Evolutionary conservation across 1,139 yeast species (phyloP).

Genomic region (Lodderomyces parapsilosis): DNA sequence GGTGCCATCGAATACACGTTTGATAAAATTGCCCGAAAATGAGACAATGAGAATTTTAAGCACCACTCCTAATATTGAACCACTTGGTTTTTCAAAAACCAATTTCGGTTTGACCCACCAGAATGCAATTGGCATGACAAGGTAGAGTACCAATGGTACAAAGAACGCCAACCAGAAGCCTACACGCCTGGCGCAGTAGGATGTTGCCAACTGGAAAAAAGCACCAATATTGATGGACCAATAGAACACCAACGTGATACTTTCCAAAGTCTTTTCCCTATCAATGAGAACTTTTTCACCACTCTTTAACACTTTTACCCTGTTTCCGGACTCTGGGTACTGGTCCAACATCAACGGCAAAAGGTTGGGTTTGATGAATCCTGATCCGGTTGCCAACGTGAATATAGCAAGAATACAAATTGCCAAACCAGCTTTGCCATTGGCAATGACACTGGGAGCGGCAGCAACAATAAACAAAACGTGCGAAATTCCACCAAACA

Average conservation of each 20-base stretch:
- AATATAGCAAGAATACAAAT: slow-evolving; percentile 38
- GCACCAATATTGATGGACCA: slow-evolving; percentile 82
- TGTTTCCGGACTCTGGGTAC: slow-evolving; percentile 53
- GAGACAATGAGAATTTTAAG: slow-evolving; percentile 29
- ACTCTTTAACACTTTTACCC: slow-evolving; percentile 53
- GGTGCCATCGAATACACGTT: slow-evolving; percentile 29
- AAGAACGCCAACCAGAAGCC: slow-evolving; percentile 81
- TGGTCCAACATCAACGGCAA: slow-evolving; percentile 55
- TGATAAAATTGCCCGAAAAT: slow-evolving; percentile 19
- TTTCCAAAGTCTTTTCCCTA: slow-evolving; percentile 67
- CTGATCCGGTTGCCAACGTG: slow-evolving; percentile 45
- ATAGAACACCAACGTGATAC: slow-evolving; percentile 75
- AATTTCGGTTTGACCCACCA: slow-evolving; percentile 36
- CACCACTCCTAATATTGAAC: slow-evolving; percentile 46
- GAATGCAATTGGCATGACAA: slow-evolving; percentile 48
- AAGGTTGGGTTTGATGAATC: slow-evolving; percentile 51
- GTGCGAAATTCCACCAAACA: slow-evolving; percentile 40
- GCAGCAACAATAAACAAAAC: slow-evolving; percentile 40
- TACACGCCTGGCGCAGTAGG: slow-evolving; percentile 64
- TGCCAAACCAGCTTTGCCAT: slow-evolving; percentile 30
- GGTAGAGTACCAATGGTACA: slow-evolving; percentile 52
- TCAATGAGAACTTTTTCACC: slow-evolving; percentile 74
- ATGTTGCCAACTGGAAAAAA: slow-evolving; percentile 73
- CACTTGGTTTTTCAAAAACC: slow-evolving; percentile 39
- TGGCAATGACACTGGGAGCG: slow-evolving; percentile 35